These are phyloP conservation scores for Irpex lacteus DNA, from an alignment of 1,284 basidiomycete species.

Conservation along the genomic window DNA sequence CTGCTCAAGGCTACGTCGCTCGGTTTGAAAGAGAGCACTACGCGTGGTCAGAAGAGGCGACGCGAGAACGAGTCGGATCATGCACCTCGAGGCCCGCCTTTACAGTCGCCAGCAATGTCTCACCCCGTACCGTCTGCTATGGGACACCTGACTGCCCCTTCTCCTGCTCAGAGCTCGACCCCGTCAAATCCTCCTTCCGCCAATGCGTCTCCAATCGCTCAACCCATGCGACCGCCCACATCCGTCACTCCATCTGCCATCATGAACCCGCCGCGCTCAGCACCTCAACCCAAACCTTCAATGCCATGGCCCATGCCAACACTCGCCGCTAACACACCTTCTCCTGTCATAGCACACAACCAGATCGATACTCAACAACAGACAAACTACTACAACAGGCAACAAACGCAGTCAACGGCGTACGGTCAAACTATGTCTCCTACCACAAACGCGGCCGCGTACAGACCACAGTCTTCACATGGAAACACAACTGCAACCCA, in stretches of 20 bases:
- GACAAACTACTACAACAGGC: slow-evolving; percentile 4
- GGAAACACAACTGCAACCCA: slow-evolving; percentile 28
- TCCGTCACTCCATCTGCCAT: slow-evolving; percentile 19
- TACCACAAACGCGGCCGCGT: slow-evolving; percentile 24
- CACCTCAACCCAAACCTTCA: slow-evolving; percentile 17
- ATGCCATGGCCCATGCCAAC: slow-evolving; percentile 43
- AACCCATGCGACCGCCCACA: slow-evolving; percentile 26
- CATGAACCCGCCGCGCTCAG: slow-evolving; percentile 20
- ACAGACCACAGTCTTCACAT: slow-evolving; percentile 32
- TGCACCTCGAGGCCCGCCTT: slow-evolving; percentile 5
- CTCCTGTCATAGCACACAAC: slow-evolving; percentile 22
- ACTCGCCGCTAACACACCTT: slow-evolving; percentile 26
- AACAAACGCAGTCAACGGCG: slow-evolving; percentile 1
- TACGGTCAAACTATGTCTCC: slow-evolving; percentile 7
- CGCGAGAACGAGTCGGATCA: slow-evolving; percentile 41
- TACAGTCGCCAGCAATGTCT: slow-evolving; percentile 2
- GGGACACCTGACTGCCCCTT: slow-evolving; percentile 14
- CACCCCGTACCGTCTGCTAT: slow-evolving; percentile 8
- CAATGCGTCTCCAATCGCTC: slow-evolving; percentile 26
- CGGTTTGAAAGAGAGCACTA: slow-evolving; percentile 70
- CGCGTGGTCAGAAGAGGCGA: slow-evolving; percentile 60
- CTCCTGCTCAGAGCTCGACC: slow-evolving; percentile 29
- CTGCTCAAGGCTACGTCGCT: slow-evolving; percentile 73
- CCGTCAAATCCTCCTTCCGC: slow-evolving; percentile 21
- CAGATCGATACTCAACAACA: slow-evolving; percentile 7